phyloP scores from a whole-genome alignment of 441 rosid genomes.

The Gossypium trilobum region DNA sequence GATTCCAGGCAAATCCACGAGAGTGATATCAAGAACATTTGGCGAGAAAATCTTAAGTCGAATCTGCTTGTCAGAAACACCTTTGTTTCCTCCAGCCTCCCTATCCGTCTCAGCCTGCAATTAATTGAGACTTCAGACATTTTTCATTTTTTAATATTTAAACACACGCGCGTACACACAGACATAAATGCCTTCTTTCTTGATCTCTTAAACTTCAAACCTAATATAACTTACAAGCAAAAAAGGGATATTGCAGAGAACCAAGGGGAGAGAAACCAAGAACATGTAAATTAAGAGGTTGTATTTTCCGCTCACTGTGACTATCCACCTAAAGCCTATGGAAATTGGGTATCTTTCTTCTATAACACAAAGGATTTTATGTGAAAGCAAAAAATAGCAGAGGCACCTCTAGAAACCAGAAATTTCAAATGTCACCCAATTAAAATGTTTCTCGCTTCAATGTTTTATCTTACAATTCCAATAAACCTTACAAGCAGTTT shows the following conservation, averaged over 20 bases:
- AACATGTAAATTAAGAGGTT: not conserved
- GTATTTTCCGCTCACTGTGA: not conserved
- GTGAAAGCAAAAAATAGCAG: not conserved
- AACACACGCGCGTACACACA: not conserved
- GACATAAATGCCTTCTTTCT: not conserved
- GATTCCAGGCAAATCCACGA: constrained; percentile 87
- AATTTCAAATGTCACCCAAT: not conserved
- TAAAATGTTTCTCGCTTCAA: not conserved
- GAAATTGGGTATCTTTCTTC: not conserved
- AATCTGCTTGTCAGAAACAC: constrained; percentile 76
- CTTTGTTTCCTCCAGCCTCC: constrained; percentile 73
- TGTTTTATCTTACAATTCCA: not conserved
- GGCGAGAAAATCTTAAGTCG: constrained; percentile 81
- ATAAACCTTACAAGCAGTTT: not conserved
- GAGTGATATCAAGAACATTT: constrained; percentile 79
- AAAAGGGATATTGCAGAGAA: not conserved
- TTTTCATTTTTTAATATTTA: not conserved
- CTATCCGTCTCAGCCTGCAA: constrained; percentile 61
- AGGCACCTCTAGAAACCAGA: not conserved
- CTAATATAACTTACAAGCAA: not conserved
- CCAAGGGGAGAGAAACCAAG: not conserved
- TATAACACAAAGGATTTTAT: not conserved
- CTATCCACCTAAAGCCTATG: not conserved
- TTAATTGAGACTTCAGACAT: constrained; percentile 5
- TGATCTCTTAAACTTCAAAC: not conserved